Conservation (phyloP, 805 yeast genomes). For the Metschnikowia orientalis region DNA sequence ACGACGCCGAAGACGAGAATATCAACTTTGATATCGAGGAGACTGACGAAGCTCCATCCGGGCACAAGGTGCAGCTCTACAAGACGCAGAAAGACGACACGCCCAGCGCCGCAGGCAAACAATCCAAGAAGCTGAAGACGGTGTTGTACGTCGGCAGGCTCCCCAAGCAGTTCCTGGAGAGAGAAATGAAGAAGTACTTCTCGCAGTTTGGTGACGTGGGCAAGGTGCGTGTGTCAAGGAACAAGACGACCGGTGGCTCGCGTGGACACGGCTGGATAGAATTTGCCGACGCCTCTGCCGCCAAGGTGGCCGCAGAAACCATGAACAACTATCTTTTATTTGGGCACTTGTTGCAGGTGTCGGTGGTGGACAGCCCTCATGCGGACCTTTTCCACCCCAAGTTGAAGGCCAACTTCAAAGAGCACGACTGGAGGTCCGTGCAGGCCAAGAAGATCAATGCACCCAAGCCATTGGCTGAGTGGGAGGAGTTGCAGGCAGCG, state of each 20-base stretch:
- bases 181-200: constrained; percentile 73
- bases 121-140: too few species aligned
- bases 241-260: constrained; percentile 83
- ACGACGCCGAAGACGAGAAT: constrained; percentile 12
- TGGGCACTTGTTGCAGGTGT: constrained; percentile 75
- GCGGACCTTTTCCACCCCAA: constrained; percentile 42
- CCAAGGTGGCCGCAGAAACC: constrained; percentile 85
- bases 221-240: constrained; percentile 77
- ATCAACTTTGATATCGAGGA: background rate
- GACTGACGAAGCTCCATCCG: constrained; percentile 3
- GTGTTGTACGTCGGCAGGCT: constrained; percentile 87
- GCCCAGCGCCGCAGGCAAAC: constrained; percentile 16
- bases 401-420: constrained; percentile 13
- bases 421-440: constrained; percentile 14
- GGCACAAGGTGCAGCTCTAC: constrained; percentile 23
- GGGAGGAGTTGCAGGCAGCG: constrained; percentile 50
- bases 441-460: constrained; percentile 46
- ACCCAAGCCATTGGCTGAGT: constrained; percentile 51
- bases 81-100: constrained; percentile 20
- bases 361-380: constrained; percentile 52
- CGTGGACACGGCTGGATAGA: constrained; percentile 92
- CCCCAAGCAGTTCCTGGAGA: constrained; percentile 89
- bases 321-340: constrained; percentile 91
- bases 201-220: constrained; percentile 84
- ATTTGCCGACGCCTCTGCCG: constrained; percentile 69